Evolutionary conservation across 805 yeast species (phyloP).

Genomic region (Pichia scutulata): DNA sequence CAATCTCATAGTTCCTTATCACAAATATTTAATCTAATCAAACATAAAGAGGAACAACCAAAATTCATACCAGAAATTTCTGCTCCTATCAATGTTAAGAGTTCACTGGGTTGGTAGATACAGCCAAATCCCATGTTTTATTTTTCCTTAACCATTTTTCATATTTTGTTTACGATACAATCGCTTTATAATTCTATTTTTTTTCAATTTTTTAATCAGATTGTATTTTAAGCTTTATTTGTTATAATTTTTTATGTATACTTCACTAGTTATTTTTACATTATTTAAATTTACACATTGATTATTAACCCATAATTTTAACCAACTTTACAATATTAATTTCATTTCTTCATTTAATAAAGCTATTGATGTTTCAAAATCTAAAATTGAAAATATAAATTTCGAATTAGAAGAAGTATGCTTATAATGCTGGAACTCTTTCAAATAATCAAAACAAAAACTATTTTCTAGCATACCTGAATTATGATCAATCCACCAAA

Average conservation of each 20-base stretch:
- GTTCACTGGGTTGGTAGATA: conserved; percentile 61
- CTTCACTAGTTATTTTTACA: background rate
- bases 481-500: conserved; percentile 4
- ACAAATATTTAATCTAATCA: conserved; percentile 8
- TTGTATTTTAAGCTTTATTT: background rate
- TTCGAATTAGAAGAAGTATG: background rate
- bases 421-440: background rate
- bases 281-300: background rate
- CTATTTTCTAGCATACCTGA: conserved; percentile 6
- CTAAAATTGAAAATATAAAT: conserved; percentile 5
- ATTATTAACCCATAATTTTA: background rate
- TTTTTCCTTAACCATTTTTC: background rate
- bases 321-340: conserved; percentile 7
- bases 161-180: background rate
- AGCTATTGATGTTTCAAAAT: conserved; percentile 18
- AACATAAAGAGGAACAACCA: conserved; percentile 13
- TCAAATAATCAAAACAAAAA: conserved; percentile 13
- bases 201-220: background rate
- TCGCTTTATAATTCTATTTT: background rate
- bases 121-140: too few species aligned
- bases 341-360: conserved; percentile 17
- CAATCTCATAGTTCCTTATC: conserved; percentile 7
- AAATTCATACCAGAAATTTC: conserved; percentile 43
- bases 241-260: background rate
- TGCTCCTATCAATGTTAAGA: conserved; percentile 61